Evolutionary conservation across 257 asterid genomes (phyloP), one percentile per base, ranked within the genome.

Genomic region (Misopates orontium): DNA sequence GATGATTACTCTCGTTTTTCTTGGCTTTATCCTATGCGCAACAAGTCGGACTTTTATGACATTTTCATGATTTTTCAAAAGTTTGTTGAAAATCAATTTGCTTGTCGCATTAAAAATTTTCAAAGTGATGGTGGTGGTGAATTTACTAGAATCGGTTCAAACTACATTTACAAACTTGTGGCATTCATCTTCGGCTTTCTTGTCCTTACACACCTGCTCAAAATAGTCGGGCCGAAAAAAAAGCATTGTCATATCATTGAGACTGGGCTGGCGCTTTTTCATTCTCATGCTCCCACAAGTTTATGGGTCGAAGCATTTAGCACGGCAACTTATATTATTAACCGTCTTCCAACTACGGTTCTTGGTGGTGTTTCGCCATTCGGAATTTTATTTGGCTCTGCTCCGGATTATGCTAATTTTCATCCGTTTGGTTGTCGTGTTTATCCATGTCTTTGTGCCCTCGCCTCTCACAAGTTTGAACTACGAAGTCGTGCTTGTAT

Each of bases 381-480:
- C 56, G 56, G 41, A 28, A 7, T 28, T n/a, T 22, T 67, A 17
- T 67, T 32, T 56, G 31, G 45, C 4, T 15, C 1, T 13, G 10
- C 44, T 5, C 72, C 72, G 5, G 41, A 55, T 24, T 67, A 67
- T 44, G 40, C 7, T 7, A 55, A 14, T 23, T 56, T 67, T 67
- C 56, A 25, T 21, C 64, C 72, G 5, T 55, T 55, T 54, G 72
- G 45, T 14, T 67, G 57, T 47, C 50, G 59, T 32, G 71, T 54
- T 31, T 66, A 8, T 19, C 62, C 71, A 12, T 66, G 15, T 51
- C 62, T 66, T 11, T 15, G 36, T 28, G 36, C 2, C 6, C 6
- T 2, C 6, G 36, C 36, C 2, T 6, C 36, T 2, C 2, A 28
- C 6, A 28, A 28, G 6, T 28, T 28, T 28, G 2, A 2, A 2